These are phyloP conservation scores for Jamesozyma lodderae DNA, from an alignment of 805 yeast genomes.

Conservation along the genomic window DNA sequence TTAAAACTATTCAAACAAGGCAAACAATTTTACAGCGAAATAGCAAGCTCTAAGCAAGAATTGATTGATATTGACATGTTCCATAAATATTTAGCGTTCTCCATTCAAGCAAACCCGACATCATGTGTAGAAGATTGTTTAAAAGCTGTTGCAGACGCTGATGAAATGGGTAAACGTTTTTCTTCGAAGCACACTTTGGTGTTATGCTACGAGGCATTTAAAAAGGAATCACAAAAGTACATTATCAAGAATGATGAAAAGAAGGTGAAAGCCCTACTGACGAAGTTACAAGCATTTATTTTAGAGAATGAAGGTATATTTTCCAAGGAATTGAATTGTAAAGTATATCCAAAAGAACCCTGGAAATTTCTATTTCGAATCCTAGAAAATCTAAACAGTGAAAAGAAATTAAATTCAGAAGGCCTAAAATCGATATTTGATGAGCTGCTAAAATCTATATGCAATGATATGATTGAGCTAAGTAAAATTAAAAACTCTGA, in stretches of 20 bases:
- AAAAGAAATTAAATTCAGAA: conserved; percentile 6
- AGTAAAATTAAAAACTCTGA: conserved; percentile 1
- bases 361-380: conserved; percentile 23
- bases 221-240: conserved; percentile 18
- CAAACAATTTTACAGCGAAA: conserved; percentile 9
- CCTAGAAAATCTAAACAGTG: conserved; percentile 11
- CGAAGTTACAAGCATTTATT: conserved; percentile 12
- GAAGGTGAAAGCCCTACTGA: conserved; percentile 8
- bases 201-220: conserved; percentile 20
- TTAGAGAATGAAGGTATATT: conserved; percentile 12
- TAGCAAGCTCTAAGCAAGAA: conserved; percentile 1
- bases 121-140: conserved; percentile 13
- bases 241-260: conserved; percentile 7
- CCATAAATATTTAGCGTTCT: conserved; percentile 11
- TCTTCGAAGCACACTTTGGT: conserved; percentile 13
- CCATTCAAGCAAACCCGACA: conserved; percentile 10
- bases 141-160: conserved; percentile 9
- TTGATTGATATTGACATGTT: conserved; percentile 18
- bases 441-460: conserved; percentile 15
- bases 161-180: conserved; percentile 6
- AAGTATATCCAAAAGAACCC: conserved; percentile 14
- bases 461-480: conserved; percentile 8
- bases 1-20: conserved; percentile 14
- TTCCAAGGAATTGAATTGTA: conserved; percentile 7
- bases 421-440: conserved; percentile 9